Percentiles rank a stretch among this genome's conserved stretches.
Conservation (phyloP, 129 eudicot genomes). For the sunflower (Helianthus annuus) region HanXRQr2.0-SUNRISE NC_035436.2:186103547-186104046, state of each 20-base stretch:
- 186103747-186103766: not conserved
- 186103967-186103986: not conserved
- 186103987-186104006: not conserved
- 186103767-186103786: not conserved
- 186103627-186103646: not conserved
- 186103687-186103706: conserved; percentile 4
- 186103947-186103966: not conserved
- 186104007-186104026: not conserved
- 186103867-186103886: not conserved
- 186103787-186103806: too few species aligned
- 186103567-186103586: not conserved
- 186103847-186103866: not conserved
- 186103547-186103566: too few species aligned
- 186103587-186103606: not conserved
- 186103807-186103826: too few species aligned
- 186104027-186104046: not conserved
- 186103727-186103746: conserved; percentile 20
- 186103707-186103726: not conserved
- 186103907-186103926: not conserved
- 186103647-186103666: not conserved
- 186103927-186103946: not conserved
- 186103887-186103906: not conserved
- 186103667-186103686: conserved; percentile 3
- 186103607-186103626: not conserved
- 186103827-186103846: not conserved